Base-by-base conservation (phyloP, 202 grass and related monocot species). In the Tripidium arundinaceum region DNA sequence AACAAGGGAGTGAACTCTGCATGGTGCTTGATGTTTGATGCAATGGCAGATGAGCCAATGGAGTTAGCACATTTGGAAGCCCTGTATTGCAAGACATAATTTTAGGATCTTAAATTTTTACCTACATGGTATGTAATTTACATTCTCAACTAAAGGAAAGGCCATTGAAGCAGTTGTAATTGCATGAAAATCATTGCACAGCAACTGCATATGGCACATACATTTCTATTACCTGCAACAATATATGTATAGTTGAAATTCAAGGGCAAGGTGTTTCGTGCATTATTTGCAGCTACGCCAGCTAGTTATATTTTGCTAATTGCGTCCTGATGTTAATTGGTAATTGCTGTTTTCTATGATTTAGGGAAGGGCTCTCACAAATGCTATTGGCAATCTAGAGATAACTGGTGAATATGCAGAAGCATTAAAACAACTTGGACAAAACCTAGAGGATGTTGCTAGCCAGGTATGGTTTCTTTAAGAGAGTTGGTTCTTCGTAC, bases 341-440 rank as follows among this genome's bases (percentile, higher is more conserved):
- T 89, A 33, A 68, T 61, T 81, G 34, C 19, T 37, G 6, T 74
- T 73, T 77, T 58, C 2, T 70, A 58, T 76, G 62, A 68, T 88
- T 45, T 37, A 99, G 96, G 96, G 92, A 71, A 91, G 96, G 82
- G 88, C 92, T 69, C 91, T 99, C n/a, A 84, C 92, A 85, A 99
- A 99, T 93, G 96, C 96, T 78, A 90, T 99, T 87, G 96, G 96
- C 65, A 98, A 95, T 68, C 84, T 98, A 63, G 92, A 98, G 65
- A 74, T 98, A 86, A 95, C 88, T 49, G 96, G 90, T 18, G 66
- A 90, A 83, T 99, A 99, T 67, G 90, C 88, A 29, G 96, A 99
- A 41, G 96, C 92, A 59, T 73, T 99, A 61, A 95, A 89, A 57
- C 96, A 99, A 72, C 92, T 99, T 84, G 96, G 96, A 72, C 81